Evolutionary conservation across 202 grass and related monocot genomes (phyloP), one percentile per base, ranked within the genome.

Genomic region (Digitaria exilis): DNA sequence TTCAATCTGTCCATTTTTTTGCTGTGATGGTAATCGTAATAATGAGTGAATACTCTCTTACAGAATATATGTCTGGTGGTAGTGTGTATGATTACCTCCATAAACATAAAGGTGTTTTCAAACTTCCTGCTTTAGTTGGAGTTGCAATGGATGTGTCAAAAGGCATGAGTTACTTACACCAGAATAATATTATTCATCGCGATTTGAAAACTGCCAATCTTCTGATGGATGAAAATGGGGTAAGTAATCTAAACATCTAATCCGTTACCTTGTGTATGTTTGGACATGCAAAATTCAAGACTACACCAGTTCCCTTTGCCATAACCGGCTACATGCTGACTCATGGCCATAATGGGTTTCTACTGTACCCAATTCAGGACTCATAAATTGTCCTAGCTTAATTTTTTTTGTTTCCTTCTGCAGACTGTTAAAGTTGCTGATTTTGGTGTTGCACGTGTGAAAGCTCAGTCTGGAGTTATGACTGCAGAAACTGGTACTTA

Each of bases 401-500:
- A 51, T 30, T 25, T 22, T 49, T 31, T 56, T 52, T 32, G 26
- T 37, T 75, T 69, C 63, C 28, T 84, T 73, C 62, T 44, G 59
- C 84, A 98, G 95, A 92, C 86, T 63, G 87, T 98, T 82, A 98
- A 98, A 79, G 95, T 98, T 86, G 95, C 95, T 32, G 95, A 98
- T 91, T 98, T 98, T 90, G 95, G 95, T n/a, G 95, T 98, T 80
- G 95, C 95, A 62, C 90, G 95, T 63, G 92, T 98, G 52, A 98
- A 98, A 86, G 84, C 70, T 87, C 90, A 98, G 65, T 95, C 95
- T 81, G 95, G 95, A 92, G 95, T 98, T 65, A 98, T 98, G 95
- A 98, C 95, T 68, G 95, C 95, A 84, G 95, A 98, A 88, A 98
- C 95, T 43, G 95, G 95, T 34, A 98, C 95, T 83, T 98, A 98